phyloP scores from a whole-genome alignment of 768 basidiomycete genomes.

The Psilocybe cyanescens region DNA sequence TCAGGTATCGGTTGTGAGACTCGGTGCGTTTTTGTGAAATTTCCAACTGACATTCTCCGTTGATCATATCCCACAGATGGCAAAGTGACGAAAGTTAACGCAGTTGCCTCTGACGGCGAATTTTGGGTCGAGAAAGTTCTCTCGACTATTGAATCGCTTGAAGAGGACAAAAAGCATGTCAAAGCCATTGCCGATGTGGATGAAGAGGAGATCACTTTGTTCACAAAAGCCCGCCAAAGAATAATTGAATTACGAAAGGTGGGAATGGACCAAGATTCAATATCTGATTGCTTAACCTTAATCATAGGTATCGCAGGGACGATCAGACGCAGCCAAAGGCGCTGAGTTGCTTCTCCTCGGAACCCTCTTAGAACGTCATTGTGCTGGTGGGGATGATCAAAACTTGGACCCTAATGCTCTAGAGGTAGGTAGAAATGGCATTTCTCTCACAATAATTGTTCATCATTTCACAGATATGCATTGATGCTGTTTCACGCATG shows the following conservation, averaged over 20 bases:
- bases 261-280: neutral
- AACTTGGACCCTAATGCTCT: conserved; percentile 53
- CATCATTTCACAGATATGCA: conserved; percentile 48
- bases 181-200: conserved; percentile 52
- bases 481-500: conserved; percentile 61
- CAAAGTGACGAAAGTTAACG: conserved; percentile 57
- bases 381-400: conserved; percentile 59
- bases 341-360: conserved; percentile 73
- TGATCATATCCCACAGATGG: conserved; percentile 36
- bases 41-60: neutral
- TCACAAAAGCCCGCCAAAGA: conserved; percentile 47
- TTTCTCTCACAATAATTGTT: conserved; percentile 5
- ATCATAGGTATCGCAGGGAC: conserved; percentile 26
- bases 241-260: conserved; percentile 51
- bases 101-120: conserved; percentile 70
- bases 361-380: conserved; percentile 73
- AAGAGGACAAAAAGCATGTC: conserved; percentile 73
- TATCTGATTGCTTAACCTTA: neutral
- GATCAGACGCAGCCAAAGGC: conserved; percentile 65
- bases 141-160: conserved; percentile 54
- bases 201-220: conserved; percentile 53
- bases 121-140: conserved; percentile 80
- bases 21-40: conserved; percentile 40
- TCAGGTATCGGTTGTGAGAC: conserved; percentile 53
- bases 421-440: conserved; percentile 48